Conservation (phyloP, 495 filamentous ascomycete species). For the Hypoxylon lienhwacheense region DNA sequence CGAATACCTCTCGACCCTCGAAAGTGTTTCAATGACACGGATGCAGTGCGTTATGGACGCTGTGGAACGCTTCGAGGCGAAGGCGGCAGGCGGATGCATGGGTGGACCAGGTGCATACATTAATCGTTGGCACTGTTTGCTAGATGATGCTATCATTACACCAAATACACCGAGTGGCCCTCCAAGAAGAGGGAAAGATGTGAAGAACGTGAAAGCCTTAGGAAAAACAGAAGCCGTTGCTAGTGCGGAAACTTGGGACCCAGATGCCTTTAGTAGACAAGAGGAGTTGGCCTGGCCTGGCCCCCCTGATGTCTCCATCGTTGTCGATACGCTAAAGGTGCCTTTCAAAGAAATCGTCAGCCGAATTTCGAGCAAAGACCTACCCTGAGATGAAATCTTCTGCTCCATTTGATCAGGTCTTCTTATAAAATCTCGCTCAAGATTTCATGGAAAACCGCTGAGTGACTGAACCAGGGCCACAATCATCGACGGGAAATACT, state of each 20-base stretch:
- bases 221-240: constrained; percentile 51
- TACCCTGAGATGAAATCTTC: constrained; percentile 10
- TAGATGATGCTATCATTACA: constrained; percentile 62
- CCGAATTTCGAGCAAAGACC: constrained; percentile 21
- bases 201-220: constrained; percentile 51
- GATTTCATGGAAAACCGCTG: too few species aligned
- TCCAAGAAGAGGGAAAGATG: constrained; percentile 54
- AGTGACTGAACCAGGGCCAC: too few species aligned
- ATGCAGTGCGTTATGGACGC: constrained; percentile 50
- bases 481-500: too few species aligned
- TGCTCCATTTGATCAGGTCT: too few species aligned
- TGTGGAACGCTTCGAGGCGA: constrained; percentile 20
- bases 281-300: constrained; percentile 26
- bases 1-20: constrained; percentile 54
- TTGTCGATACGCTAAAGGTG: constrained; percentile 42
- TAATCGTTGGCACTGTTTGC: constrained; percentile 62
- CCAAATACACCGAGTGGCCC: constrained; percentile 49
- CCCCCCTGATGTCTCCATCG: constrained; percentile 43
- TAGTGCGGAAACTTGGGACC: constrained; percentile 38
- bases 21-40: constrained; percentile 49
- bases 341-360: constrained; percentile 42
- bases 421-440: too few species aligned
- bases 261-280: constrained; percentile 12
- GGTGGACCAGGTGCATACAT: constrained; percentile 66
- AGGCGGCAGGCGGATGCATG: constrained; percentile 22